Evolutionary conservation across 140 eudicot species (phyloP).

Genomic region (Artemisia princeps): DNA sequence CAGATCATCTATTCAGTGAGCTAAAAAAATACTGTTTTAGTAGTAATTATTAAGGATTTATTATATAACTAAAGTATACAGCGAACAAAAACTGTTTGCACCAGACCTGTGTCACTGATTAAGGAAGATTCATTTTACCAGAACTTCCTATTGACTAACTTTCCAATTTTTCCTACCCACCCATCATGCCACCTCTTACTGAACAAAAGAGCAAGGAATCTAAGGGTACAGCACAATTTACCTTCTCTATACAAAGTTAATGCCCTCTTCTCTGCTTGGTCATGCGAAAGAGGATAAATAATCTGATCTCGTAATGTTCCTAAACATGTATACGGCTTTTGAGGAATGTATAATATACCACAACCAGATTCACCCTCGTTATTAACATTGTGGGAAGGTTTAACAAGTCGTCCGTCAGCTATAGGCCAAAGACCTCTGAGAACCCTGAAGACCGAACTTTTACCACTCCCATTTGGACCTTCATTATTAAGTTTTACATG

Average conservation of each 20-base stretch:
- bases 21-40: not conserved
- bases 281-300: conserved; percentile 80
- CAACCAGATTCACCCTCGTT: conserved; percentile 41
- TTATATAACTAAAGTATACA: not conserved
- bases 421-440: conserved; percentile 92
- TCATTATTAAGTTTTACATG: conserved; percentile 24
- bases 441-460: conserved; percentile 90
- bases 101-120: not conserved
- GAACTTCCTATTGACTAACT: not conserved
- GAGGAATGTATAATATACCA: conserved; percentile 79
- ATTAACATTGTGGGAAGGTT: conserved; percentile 43
- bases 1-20: conserved; percentile 1
- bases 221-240: conserved; percentile 14
- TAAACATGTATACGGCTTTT: conserved; percentile 82
- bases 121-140: not conserved
- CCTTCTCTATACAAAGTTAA: conserved; percentile 32
- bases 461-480: conserved; percentile 99
- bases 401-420: conserved; percentile 61
- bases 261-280: conserved; percentile 67
- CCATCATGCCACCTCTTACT: not conserved
- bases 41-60: not conserved
- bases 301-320: conserved; percentile 95
- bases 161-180: not conserved
- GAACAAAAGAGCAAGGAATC: not conserved
- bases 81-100: not conserved